These are phyloP conservation scores for Vitis rupestris DNA, from an alignment of 164 flowering plant genomes.

Conservation along the genomic window DNA sequence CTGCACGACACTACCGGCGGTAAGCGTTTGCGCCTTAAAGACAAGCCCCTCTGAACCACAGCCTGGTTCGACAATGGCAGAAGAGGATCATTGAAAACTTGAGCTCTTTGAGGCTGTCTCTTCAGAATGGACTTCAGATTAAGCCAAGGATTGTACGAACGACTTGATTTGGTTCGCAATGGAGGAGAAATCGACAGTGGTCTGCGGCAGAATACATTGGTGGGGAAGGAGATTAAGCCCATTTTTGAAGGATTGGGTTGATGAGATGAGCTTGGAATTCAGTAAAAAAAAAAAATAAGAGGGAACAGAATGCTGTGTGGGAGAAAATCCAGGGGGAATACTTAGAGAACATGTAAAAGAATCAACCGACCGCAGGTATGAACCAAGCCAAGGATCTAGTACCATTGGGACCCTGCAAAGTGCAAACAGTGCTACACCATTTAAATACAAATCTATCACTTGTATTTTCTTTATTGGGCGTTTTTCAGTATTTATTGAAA, in stretches of 20 bases:
- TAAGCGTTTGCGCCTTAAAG: conserved; percentile 12
- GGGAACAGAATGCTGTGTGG: too few species aligned
- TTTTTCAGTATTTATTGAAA: too few species aligned
- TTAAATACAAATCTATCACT: too few species aligned
- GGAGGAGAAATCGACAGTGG: not conserved
- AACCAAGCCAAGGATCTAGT: too few species aligned
- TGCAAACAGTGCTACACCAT: too few species aligned
- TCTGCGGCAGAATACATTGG: conserved; percentile 4
- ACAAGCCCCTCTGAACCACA: conserved; percentile 4
- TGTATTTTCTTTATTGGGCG: too few species aligned
- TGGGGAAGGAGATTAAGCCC: conserved; percentile 12
- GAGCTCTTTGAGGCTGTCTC: not conserved
- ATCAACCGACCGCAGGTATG: too few species aligned
- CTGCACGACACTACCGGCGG: conserved; percentile 3
- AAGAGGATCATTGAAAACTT: not conserved
- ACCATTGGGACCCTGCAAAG: too few species aligned
- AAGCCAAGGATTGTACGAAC: not conserved
- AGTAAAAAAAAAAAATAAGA: too few species aligned
- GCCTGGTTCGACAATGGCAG: not conserved
- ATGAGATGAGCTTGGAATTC: too few species aligned
- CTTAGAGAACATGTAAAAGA: too few species aligned
- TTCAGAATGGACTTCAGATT: not conserved
- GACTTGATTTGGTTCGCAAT: not conserved
- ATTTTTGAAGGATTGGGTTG: not conserved
- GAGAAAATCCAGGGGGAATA: too few species aligned